Evolutionary conservation across 2,329 filamentous ascomycete genomes (phyloP).

Genomic region (Ascochyta fabae): DNA sequence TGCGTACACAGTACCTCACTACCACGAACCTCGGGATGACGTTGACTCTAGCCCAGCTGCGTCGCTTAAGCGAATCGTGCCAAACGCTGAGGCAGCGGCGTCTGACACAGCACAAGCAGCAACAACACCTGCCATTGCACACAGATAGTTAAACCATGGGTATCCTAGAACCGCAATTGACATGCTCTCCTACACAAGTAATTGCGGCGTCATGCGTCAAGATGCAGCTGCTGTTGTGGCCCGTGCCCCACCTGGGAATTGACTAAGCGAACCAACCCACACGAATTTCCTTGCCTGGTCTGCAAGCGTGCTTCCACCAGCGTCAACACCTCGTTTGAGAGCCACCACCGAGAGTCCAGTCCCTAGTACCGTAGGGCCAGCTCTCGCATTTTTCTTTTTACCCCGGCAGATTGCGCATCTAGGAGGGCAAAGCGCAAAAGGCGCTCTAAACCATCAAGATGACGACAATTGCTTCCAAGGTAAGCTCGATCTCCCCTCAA

Average conservation of each 20-base stretch:
- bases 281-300: constrained; percentile 22
- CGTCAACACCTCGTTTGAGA: constrained; percentile 39
- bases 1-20: background rate
- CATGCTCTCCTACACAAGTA: constrained; percentile 1
- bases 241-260: constrained; percentile 21
- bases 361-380: constrained; percentile 48
- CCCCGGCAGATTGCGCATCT: constrained; percentile 50
- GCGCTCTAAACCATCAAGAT: constrained; percentile 52
- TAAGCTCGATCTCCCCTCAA: constrained; percentile 36
- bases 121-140: background rate
- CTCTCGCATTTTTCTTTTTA: constrained; percentile 42
- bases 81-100: constrained; percentile 8
- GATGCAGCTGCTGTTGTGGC: background rate
- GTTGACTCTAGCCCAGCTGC: constrained; percentile 19
- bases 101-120: constrained; percentile 8
- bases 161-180: background rate
- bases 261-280: constrained; percentile 40
- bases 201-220: constrained; percentile 20
- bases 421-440: constrained; percentile 53
- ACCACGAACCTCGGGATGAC: constrained; percentile 26
- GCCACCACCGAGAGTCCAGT: constrained; percentile 48
- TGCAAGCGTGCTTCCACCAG: constrained; percentile 30
- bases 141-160: background rate
- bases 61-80: constrained; percentile 18
- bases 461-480: constrained; percentile 54